Base-by-base conservation (phyloP, 2,329 filamentous ascomycete species). In the Whalleya microplaca region DNA sequence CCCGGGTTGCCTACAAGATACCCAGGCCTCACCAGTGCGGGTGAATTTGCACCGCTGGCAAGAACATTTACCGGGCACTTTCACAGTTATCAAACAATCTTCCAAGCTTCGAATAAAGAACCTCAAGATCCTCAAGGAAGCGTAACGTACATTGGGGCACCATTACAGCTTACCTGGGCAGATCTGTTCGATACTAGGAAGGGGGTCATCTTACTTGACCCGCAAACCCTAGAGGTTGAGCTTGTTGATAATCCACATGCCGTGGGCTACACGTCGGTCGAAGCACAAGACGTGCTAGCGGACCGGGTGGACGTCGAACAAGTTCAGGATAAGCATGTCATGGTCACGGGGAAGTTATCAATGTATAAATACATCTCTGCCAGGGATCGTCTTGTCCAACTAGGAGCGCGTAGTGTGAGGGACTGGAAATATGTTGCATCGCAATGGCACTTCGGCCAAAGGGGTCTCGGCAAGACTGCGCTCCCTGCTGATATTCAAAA, bases 31-130 rank as follows among this genome's bases (percentile, higher is more conserved):
- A 70, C 66, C 14, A 63, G 69, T 14, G 66, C 66, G 0, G 55
- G 56, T 29, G 46, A 56, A 41, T 72, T 72, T 51, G 58, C 63
- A 18, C 21, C 61, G 27, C 58, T 72, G 16, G 70, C 70, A 8
- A 67, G 69, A 48, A 72, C 70, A 8, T 72, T 71, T 41, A 72
- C 70, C 1, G 70, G 70, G 0, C 70, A 72, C 46, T 72, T 72
- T 41, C 70, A 72, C 56, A 68, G 63, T 37, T 68, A 70, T 45
- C 71, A 72, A 53, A 67, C 64, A 12, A 71, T 72, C 18, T 18
- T 66, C 27, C 70, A 68, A 42, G 51, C 37, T 20, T n/a, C 56
- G 18, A 41, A 55, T 5, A 16, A 47, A 40, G 20, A 58, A n/a
- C 20, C 40, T 16, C 14, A 32, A 18, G 19, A 45, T 32, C 57